Conservation (phyloP, 257 asterid genomes). For the Apocynum venetum region DNA sequence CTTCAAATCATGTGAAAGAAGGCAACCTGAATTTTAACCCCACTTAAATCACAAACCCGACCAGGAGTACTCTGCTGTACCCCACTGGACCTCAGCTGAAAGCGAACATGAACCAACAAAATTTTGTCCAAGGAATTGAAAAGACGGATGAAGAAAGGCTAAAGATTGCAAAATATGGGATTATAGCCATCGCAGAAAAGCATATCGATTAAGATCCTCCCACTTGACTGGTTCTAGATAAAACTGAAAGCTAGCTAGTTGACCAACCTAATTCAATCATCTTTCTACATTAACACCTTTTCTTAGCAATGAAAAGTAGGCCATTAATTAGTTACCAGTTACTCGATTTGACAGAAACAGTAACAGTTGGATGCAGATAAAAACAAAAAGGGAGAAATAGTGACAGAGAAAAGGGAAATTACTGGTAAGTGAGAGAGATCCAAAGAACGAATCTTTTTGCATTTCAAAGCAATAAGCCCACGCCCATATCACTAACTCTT, state of each 20-base stretch:
- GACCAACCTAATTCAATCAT: background rate
- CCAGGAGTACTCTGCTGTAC: background rate
- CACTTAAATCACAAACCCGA: background rate
- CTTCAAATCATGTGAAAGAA: background rate
- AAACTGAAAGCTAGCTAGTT: background rate
- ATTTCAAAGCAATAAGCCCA: constrained; percentile 39
- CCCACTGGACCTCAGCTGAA: background rate
- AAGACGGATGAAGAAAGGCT: background rate
- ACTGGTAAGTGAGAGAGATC: constrained; percentile 45
- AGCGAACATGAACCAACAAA: background rate
- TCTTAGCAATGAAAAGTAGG: background rate
- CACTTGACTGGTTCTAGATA: background rate
- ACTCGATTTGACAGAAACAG: background rate
- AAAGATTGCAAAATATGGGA: background rate
- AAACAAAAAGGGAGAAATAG: background rate
- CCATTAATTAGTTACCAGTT: background rate
- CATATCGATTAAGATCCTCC: background rate
- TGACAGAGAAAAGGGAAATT: constrained; percentile 11
- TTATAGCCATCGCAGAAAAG: background rate
- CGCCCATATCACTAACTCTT: constrained; percentile 39
- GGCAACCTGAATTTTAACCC: background rate
- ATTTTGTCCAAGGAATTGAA: background rate
- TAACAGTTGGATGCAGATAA: background rate
- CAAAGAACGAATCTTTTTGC: constrained; percentile 30
- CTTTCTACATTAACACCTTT: background rate